Conservation (phyloP, 225 moss, liverwort and hornwort species). For the Polytrichum formosum region DNA sequence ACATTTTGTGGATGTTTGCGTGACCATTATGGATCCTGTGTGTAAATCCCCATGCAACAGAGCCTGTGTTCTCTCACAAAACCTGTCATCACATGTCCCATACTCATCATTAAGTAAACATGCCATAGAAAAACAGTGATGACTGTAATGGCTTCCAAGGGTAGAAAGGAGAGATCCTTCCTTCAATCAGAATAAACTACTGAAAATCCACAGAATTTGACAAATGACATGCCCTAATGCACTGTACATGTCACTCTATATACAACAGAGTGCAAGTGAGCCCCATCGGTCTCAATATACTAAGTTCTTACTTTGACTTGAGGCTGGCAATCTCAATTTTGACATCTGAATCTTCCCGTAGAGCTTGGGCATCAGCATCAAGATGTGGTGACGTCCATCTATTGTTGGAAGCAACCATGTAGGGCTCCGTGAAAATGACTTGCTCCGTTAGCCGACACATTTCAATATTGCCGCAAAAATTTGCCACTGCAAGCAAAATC, state of each 20-base stretch:
- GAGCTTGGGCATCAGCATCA: constrained; percentile 60
- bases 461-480: constrained; percentile 76
- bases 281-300: too few relatives aligned
- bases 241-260: too few relatives aligned
- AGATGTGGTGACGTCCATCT: constrained; percentile 87
- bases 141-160: too few relatives aligned
- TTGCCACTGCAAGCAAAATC: constrained; percentile 43
- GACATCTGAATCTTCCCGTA: constrained; percentile 61
- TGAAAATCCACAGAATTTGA: too few relatives aligned
- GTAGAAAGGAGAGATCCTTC: too few relatives aligned
- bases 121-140: too few relatives aligned
- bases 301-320: constrained; percentile 51
- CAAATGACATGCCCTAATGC: too few relatives aligned
- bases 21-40: constrained; percentile 93
- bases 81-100: constrained; percentile 30
- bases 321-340: constrained; percentile 79
- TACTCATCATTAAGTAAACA: neutral
- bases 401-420: constrained; percentile 78
- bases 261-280: too few relatives aligned
- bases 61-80: constrained; percentile 74
- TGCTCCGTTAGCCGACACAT: constrained; percentile 93
- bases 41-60: constrained; percentile 89
- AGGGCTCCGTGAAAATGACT: constrained; percentile 94
- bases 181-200: too few relatives aligned
- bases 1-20: constrained; percentile 75